phyloP scores from a whole-genome alignment of 805 yeast genomes.

The Grigorovia yakushimaensis region DNA sequence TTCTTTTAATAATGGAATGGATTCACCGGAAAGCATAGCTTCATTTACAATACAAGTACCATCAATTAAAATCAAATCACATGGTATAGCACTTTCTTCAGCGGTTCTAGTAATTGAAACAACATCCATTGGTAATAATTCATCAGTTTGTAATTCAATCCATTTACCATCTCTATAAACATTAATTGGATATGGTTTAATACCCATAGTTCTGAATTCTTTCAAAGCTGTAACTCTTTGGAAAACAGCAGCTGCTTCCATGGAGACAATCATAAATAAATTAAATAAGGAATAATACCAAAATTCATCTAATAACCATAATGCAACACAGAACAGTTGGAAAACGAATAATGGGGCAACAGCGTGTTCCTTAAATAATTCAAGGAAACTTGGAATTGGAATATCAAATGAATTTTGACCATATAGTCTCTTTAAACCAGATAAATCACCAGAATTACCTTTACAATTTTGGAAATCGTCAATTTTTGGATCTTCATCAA shows the following conservation, averaged over 20 bases:
- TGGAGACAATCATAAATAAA: constrained; percentile 81
- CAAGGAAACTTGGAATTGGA: constrained; percentile 86
- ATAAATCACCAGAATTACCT: constrained; percentile 49
- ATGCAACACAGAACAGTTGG: constrained; percentile 88
- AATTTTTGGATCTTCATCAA: constrained; percentile 50
- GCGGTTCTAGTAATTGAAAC: constrained; percentile 80
- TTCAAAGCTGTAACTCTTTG: constrained; percentile 91
- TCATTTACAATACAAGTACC: constrained; percentile 96
- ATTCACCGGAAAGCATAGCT: constrained; percentile 98
- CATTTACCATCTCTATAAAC: constrained; percentile 65
- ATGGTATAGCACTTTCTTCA: constrained; percentile 88
- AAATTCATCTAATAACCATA: constrained; percentile 93
- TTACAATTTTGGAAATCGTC: constrained; percentile 43
- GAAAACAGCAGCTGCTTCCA: constrained; percentile 89
- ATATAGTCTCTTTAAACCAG: constrained; percentile 45
- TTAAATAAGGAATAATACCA: constrained; percentile 94
- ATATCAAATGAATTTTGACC: constrained; percentile 88
- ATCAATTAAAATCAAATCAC: constrained; percentile 77
- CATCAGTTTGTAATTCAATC: constrained; percentile 58
- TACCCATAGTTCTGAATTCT: constrained; percentile 95
- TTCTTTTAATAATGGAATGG: constrained; percentile 92
- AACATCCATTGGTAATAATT: constrained; percentile 82
- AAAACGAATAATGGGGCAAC: constrained; percentile 97
- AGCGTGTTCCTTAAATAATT: constrained; percentile 92
- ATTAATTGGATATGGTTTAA: constrained; percentile 76